Evolutionary conservation across 495 filamentous ascomycete species (phyloP).

Genomic region (Penicillium canescens): DNA sequence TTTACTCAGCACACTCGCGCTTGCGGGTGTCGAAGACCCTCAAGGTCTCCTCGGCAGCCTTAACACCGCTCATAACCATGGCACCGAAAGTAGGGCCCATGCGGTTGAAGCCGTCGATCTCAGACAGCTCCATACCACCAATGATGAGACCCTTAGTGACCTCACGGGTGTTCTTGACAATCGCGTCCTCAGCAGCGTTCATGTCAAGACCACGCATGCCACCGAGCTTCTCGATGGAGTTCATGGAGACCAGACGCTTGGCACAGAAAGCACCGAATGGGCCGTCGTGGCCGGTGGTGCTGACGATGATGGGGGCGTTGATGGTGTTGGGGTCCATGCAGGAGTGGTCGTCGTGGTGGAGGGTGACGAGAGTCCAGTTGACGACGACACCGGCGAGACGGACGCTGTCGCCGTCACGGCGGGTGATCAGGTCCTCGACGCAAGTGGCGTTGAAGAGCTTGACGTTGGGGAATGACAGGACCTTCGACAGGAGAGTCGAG

Average conservation of each 20-base stretch:
- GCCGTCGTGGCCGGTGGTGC: conserved; percentile 87
- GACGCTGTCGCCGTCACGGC: conserved; percentile 48
- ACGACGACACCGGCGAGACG: conserved; percentile 86
- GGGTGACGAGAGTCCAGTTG: conserved; percentile 89
- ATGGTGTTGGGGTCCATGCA: conserved; percentile 98
- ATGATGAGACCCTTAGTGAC: conserved; percentile 83
- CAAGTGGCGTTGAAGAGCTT: conserved; percentile 94
- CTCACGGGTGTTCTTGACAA: conserved; percentile 86
- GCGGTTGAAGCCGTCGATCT: conserved; percentile 85
- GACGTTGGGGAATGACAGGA: conserved; percentile 81
- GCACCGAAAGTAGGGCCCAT: conserved; percentile 82
- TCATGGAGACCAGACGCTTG: conserved; percentile 83
- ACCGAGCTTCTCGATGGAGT: conserved; percentile 74
- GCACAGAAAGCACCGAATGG: conserved; percentile 88
- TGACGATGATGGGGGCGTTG: conserved; percentile 83
- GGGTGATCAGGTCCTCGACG: conserved; percentile 89
- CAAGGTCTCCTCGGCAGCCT: conserved; percentile 83
- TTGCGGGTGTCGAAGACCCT: conserved; percentile 75
- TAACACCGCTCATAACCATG: conserved; percentile 82
- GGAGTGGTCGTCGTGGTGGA: conserved; percentile 89
- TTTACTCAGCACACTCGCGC: conserved; percentile 55
- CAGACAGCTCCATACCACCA: conserved; percentile 91
- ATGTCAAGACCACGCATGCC: conserved; percentile 93
- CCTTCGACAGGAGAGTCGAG: conserved; percentile 76
- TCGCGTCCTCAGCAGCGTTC: conserved; percentile 85